Percentiles rank a stretch among this genome's conserved stretches.
These are phyloP conservation scores for Trichoderma sp. DNA, from an alignment of 2,329 filamentous ascomycete species.

Conservation along the genomic window DNA sequence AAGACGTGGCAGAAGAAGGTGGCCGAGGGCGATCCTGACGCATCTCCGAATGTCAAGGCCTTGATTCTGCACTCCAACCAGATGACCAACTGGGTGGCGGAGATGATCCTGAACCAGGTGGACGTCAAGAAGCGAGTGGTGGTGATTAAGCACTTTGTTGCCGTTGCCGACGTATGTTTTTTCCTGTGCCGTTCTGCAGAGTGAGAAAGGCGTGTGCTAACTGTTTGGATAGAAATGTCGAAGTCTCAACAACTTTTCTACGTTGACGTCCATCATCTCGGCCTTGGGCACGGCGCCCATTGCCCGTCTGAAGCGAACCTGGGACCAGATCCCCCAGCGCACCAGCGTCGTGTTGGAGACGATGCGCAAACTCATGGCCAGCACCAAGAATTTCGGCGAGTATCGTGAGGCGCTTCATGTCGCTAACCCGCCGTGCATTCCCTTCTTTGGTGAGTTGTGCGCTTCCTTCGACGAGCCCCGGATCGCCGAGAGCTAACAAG, in stretches of 20 bases:
- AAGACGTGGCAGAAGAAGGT: slow-evolving; percentile 99
- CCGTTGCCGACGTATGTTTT: slow-evolving; percentile 83
- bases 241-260: slow-evolving; percentile 91
- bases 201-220: slow-evolving; percentile 26
- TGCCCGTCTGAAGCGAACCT: slow-evolving; percentile 88
- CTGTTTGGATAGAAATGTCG: slow-evolving; percentile 76
- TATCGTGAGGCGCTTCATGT: slow-evolving; percentile 91
- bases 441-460: slow-evolving; percentile 77
- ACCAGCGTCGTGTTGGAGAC: slow-evolving; percentile 79
- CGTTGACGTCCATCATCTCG: slow-evolving; percentile 95
- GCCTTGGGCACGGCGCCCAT: slow-evolving; percentile 93
- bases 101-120: slow-evolving; percentile 94
- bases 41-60: slow-evolving; percentile 91
- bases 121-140: slow-evolving; percentile 96
- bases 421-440: slow-evolving; percentile 94
- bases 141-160: slow-evolving; percentile 97
- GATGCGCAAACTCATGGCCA: slow-evolving; percentile 94
- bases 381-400: slow-evolving; percentile 96
- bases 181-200: neutral
- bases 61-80: slow-evolving; percentile 98
- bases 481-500: neutral
- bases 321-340: slow-evolving; percentile 88
- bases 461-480: neutral
- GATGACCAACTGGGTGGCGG: slow-evolving; percentile 98
- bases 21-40: slow-evolving; percentile 75